Evolutionary conservation across 2,329 filamentous ascomycete species (phyloP), one percentile per base, ranked within the genome.

Genomic region (Cercospora citrullina): DNA sequence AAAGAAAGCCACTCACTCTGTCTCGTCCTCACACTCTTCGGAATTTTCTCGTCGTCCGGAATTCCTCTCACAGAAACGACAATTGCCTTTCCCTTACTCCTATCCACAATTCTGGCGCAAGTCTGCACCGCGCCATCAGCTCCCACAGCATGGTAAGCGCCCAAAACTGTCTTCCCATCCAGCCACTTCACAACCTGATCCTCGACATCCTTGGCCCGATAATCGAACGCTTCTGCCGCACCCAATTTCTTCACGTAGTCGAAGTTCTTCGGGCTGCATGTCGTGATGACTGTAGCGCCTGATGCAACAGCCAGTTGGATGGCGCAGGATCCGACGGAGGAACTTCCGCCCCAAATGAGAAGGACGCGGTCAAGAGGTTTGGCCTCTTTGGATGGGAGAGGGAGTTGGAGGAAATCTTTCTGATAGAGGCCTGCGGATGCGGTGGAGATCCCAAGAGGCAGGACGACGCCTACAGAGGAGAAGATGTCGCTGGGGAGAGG

Each of bases 311-410:
- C 85, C 14, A 86, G 68, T 69, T 87, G 83, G 18, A 87, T 75
- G 0, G 79, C 77, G 68, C 80, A 84, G 64, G 84, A 79, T 10
- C 86, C 86, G 1, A 87, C 85, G 26, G 83, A 85, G 14, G 84
- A 83, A 9, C 80, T 81, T 1, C 83, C 85, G 28, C 85, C 85
- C 85, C 85, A 87, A 61, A 87, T 74, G 31, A 87, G 74, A 42
- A 87, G 76, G 4, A 79, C 78, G 31, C 78, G 76, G 7, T 65
- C 65, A 5, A 65, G 67, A 6, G 69, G 58, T 8, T 67, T 68
- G n/a, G 71, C 66, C 3, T 70, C 64, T n/a, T 65, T 14, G 1
- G 62, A 60, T 9, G 75, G 75, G 21, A 65, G 67, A 3, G 73
- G 75, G 0, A 77, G 65, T 26, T 59, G 53, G n/a, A 77, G 68